A percentile compares a stretch with the other conserved stretches of the same genome.
These are phyloP conservation scores for Fusarium praegraminearum DNA, from an alignment of 2,329 filamentous ascomycete species.

Conservation along the genomic window DNA sequence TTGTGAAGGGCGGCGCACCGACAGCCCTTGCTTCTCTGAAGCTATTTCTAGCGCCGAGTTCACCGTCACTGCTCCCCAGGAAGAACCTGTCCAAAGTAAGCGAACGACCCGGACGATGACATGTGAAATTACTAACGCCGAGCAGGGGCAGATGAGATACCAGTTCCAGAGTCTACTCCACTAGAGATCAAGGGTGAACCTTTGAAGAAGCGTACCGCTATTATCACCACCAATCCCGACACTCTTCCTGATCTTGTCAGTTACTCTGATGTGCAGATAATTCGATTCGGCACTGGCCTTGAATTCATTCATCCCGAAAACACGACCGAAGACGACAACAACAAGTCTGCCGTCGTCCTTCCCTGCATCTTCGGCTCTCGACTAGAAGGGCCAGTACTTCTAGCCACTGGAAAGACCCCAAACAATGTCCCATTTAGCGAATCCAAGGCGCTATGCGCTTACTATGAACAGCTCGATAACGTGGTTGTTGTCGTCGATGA, in stretches of 20 bases:
- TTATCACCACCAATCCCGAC: not conserved
- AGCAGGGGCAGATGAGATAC: rapidly evolving
- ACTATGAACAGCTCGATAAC: slow-evolving; percentile 3
- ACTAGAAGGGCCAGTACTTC: slow-evolving; percentile 1
- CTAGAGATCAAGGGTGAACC: not conserved
- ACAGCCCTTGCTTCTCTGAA: slow-evolving; percentile 11
- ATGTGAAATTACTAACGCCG: not conserved
- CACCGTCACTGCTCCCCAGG: not conserved
- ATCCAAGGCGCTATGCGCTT: not conserved
- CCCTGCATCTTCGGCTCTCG: slow-evolving; percentile 24
- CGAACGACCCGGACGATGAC: too few species aligned
- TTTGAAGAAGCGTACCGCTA: not conserved
- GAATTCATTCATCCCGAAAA: not conserved
- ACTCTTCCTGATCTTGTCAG: not conserved
- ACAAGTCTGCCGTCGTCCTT: slow-evolving; percentile 2
- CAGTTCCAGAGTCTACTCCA: rapidly evolving
- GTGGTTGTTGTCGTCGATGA: not conserved
- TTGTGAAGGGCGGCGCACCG: not conserved
- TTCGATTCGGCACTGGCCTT: slow-evolving; percentile 7
- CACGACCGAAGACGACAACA: not conserved
- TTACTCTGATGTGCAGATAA: not conserved
- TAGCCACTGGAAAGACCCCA: not conserved
- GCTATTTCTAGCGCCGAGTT: slow-evolving; percentile 14
- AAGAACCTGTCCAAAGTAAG: not conserved
- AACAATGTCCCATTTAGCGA: slow-evolving; percentile 4